Evolutionary conservation across 228 moss, liverwort and hornwort genomes (phyloP).

Genomic region (Sphagnum fallax): DNA sequence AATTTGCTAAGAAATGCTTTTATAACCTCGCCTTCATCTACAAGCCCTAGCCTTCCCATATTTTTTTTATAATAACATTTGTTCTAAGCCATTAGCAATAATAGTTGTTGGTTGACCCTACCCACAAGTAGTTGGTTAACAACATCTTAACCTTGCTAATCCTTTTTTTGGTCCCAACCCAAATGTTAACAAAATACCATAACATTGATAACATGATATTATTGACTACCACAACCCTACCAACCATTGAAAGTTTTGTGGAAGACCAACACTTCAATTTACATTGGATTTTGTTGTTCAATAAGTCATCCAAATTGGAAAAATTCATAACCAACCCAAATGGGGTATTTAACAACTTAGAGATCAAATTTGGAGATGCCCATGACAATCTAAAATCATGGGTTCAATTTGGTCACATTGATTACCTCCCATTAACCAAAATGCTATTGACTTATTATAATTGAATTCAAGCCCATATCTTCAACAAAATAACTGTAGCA

Average conservation of each 20-base stretch:
- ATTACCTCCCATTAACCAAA: background rate
- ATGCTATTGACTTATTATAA: background rate
- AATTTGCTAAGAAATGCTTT: background rate
- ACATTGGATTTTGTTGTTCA: background rate
- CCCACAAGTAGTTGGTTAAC: background rate
- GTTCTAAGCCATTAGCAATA: background rate
- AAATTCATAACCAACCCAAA: background rate
- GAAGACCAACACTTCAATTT: background rate
- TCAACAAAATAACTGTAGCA: background rate
- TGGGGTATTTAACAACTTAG: background rate
- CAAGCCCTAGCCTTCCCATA: background rate
- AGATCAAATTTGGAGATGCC: background rate
- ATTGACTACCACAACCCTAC: background rate
- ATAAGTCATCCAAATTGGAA: background rate
- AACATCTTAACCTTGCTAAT: background rate
- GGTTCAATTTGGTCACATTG: background rate
- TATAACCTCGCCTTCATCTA: background rate
- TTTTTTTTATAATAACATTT: background rate
- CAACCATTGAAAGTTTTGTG: background rate
- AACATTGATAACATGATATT: background rate
- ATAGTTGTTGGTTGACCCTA: background rate
- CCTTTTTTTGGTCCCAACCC: background rate
- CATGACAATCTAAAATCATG: background rate
- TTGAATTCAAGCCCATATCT: background rate
- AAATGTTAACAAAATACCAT: background rate